Conservation (phyloP, 176 grass and related monocot species). For the Themeda triandra region DNA sequence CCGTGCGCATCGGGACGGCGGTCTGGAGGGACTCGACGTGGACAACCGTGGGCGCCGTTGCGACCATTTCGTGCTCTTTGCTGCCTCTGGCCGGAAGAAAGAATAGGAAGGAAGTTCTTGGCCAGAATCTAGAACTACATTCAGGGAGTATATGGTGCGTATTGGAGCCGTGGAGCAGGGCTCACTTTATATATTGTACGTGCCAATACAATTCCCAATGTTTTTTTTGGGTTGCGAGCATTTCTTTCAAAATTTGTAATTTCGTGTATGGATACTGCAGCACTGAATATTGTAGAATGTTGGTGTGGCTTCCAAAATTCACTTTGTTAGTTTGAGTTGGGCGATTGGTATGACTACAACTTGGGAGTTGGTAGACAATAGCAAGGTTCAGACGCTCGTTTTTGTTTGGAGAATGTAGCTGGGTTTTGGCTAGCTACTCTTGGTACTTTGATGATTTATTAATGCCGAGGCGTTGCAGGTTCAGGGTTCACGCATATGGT, state of each 20-base stretch:
- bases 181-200: conserved; percentile 2
- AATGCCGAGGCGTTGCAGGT: not conserved
- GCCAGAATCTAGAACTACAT: too few species aligned
- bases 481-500: conserved; percentile 4
- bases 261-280: not conserved
- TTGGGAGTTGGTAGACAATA: not conserved
- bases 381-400: not conserved
- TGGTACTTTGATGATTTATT: not conserved
- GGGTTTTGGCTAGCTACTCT: conserved; percentile 16
- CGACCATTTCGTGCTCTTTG: not conserved
- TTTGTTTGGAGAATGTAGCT: conserved; percentile 3
- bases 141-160: not conserved
- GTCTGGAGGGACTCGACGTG: conserved; percentile 72
- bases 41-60: conserved; percentile 16
- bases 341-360: not conserved
- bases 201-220: not conserved
- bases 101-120: not conserved
- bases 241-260: not conserved
- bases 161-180: not conserved
- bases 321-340: not conserved
- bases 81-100: not conserved
- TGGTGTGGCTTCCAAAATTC: not conserved
- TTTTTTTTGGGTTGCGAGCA: not conserved
- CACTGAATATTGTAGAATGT: not conserved
- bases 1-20: conserved; percentile 36